Base-by-base conservation (phyloP, 805 yeast species). In the Spathaspora gorwiae region DNA sequence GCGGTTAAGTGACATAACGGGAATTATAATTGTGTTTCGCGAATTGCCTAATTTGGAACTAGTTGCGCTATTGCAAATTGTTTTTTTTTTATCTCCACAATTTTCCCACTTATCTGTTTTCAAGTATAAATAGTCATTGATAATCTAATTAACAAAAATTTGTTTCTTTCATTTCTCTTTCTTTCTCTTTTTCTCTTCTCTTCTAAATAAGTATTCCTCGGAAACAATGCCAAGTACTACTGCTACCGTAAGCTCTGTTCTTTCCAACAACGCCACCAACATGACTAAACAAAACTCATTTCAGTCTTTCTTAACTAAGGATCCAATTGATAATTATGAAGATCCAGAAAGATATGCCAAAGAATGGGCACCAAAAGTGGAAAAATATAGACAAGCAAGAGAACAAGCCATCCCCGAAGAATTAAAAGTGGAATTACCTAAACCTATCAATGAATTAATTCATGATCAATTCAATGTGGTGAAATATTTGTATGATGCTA, bases 311-410 rank as follows among this genome's bases (percentile, higher is more conserved):
- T 58, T 68, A 40, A 59, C 61, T 41, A 61, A 57, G 10, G 73
- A 67, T 45, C 47, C 55, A 6, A 56, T 67, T 42, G 56, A 54
- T 24, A 51, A 53, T 9, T 70, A 65, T 47, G 75, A 70, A 50
- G 72, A 78, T 53, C 57, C 69, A 1, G 73, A 64, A 48, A 66
- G 69, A 40, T 79, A 62, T 54, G 66, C 62, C 39, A 46, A 53
- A 29, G 52, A 64, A 12, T 79, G 72, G 72, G 50, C 66, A 39
- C 82, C 82, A 9, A 74, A 72, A 51, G 65, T 79, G 44, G 66
- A 70, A 47, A 62, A 61, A 24, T 70, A 69, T 52, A 56, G 66
- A 46, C 51, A 57, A 40, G 64, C 60, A 38, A 61, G 70, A 47
- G 57, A 52, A 7, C 57, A 49, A 19, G 63, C 62, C 1, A 49